Base-by-base conservation (phyloP, 768 basidiomycete genomes). In the Suillus tomentosus region DNA sequence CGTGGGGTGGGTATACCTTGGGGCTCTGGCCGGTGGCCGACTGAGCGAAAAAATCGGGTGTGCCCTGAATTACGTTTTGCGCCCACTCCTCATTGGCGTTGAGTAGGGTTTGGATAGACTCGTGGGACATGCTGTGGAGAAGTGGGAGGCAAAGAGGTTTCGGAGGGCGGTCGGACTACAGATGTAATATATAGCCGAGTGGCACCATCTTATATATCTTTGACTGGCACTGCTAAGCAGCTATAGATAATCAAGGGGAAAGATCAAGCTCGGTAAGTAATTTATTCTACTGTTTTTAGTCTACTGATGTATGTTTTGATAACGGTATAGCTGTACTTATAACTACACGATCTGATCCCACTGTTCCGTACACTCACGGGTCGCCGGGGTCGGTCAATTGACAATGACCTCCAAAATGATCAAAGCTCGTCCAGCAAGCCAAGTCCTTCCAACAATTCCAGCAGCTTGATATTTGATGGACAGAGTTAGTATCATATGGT, bases 31-130 rank as follows among this genome's bases (percentile, higher is more conserved):
- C 89, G 71, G 86, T 78, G 0, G 88, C 84, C 3, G 77, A 82
- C 64, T 82, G 70, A 2, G 74, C 66, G 65, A 95, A 93, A 72
- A 95, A 94, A 17, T 74, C 78, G 2, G 90, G 86, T 17, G 90
- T 84, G 15, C 80, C 71, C 13, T 70, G 63, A 36, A 81, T 71
- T 64, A 93, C 85, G 47, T 85, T 81, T 34, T 79, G 70, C 0
- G 91, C 88, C 94, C 94, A 96, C 65, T 84, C 81, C 4, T 80
- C 76, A 76, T 96, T 96, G 48, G 72, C 72, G 24, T 75, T 69
- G 66, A 87, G 76, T 47, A 87, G 72, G 3, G 3, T 19, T 27
- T 58, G 24, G 3, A 22, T 58, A 3, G 17, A 3, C 1, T 27
- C 17, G 11, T 58, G 24, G 3, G 27, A 27, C 57, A 58, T 58